Base-by-base conservation (phyloP, 2,329 filamentous ascomycete genomes). In the Elsinoe fawcettii region DNA sequence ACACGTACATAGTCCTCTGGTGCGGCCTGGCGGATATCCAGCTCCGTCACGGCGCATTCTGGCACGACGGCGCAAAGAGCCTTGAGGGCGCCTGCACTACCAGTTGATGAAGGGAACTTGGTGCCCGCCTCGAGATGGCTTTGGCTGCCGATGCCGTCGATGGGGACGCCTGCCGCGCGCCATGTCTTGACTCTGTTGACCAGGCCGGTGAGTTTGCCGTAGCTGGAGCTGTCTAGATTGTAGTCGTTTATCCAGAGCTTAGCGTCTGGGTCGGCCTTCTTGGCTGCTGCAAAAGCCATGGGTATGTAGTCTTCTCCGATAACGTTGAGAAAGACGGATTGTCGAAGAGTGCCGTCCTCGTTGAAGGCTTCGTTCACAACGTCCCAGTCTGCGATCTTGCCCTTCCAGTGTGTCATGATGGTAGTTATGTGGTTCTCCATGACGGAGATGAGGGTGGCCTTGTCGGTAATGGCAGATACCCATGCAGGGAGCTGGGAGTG, bases 231-330 rank as follows among this genome's bases (percentile, higher is more conserved):
- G 71, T 87, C 85, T 55, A 87, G 78, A 73, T 77, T 78, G 67
- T 76, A 77, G 66, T 90, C 86, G 71, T 90, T 90, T 73, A 89
- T 87, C 74, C 87, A 90, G 37, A 90, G 76, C 71, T 85, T 85
- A 2, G 83, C 84, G 57, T 71, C 65, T 2, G 86, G 84, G 67
- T 89, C 86, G 12, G 83, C 85, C 7, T 76, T 75, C 54, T 80
- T 79, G 18, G 87, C 86, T 9, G 86, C 81, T 55, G 80, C 76
- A 73, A 89, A 90, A 34, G 86, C 86, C 64, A 87, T 85, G 20
- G 75, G 74, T 55, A 90, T 81, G 66, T 85, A 88, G 68, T 80
- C 79, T 71, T 88, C 84, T 44, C 86, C 85, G 3, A 89, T 77
- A 2, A 88, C 80, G 23, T 80, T 76, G 64, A 75, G 85, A 74